phyloP scores from a whole-genome alignment of 1,139 yeast species.

The Groenewaldozyma auringiensis region DNA sequence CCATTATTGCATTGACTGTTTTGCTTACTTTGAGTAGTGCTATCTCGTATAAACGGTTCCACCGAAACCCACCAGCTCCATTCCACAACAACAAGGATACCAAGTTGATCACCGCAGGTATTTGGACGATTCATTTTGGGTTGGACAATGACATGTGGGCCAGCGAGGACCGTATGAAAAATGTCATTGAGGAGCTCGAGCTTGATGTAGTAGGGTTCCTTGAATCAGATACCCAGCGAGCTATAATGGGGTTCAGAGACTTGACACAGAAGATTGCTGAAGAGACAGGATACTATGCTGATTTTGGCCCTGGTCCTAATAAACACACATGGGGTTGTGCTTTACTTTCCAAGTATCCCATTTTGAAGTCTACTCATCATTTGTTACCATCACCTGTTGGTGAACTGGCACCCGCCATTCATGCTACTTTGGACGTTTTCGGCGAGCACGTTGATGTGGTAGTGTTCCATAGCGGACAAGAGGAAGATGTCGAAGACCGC shows the following conservation, averaged over 20 bases:
- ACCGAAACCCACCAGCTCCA: constrained; percentile 55
- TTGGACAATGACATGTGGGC: constrained; percentile 98
- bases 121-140: constrained; percentile 97
- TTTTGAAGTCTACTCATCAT: constrained; percentile 80
- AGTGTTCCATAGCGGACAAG: constrained; percentile 97
- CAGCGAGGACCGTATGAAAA: constrained; percentile 81
- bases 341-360: constrained; percentile 87
- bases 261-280: constrained; percentile 87
- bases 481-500: constrained; percentile 92
- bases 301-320: constrained; percentile 96
- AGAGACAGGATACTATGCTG: constrained; percentile 89
- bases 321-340: constrained; percentile 99
- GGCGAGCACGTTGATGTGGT: constrained; percentile 82
- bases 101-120: constrained; percentile 80
- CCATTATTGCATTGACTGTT: constrained; percentile 21
- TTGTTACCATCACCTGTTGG: constrained; percentile 94
- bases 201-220: constrained; percentile 84
- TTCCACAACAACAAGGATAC: constrained; percentile 50
- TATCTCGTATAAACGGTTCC: constrained; percentile 53
- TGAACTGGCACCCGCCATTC: constrained; percentile 96
- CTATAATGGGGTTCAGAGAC: constrained; percentile 92
- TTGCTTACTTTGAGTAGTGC: constrained; percentile 30
- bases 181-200: constrained; percentile 75
- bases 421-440: constrained; percentile 87
- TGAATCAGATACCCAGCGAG: constrained; percentile 89